These are phyloP conservation scores for Parachlorella kessleri DNA, from an alignment of 139 green algal genomes.

Conservation along the genomic window DNA sequence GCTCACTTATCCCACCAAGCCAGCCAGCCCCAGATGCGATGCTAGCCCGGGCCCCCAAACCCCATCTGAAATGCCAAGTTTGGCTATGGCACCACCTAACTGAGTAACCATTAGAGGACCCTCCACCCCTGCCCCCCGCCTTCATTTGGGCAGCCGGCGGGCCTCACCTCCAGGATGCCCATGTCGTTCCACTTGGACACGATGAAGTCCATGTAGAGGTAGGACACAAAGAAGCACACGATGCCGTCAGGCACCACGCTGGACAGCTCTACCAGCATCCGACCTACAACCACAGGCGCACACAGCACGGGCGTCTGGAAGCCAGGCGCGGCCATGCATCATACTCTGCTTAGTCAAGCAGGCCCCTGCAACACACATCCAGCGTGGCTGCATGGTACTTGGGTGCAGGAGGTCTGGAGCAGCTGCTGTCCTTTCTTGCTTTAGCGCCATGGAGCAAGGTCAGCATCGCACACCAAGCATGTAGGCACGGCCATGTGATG, in stretches of 20 bases:
- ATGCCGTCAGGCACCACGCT: slow-evolving; percentile 92
- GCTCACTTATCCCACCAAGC: too few species aligned
- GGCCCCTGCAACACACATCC: neutral
- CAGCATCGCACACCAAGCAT: too few species aligned
- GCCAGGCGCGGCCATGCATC: too few species aligned
- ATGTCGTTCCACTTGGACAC: slow-evolving; percentile 94
- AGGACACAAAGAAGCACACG: slow-evolving; percentile 98
- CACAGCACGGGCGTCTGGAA: neutral
- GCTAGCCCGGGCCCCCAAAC: neutral
- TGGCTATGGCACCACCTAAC: too few species aligned
- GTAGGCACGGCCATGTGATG: too few species aligned
- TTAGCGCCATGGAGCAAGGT: too few species aligned
- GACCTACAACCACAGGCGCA: slow-evolving; percentile 29
- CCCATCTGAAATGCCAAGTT: too few species aligned
- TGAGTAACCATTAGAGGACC: too few species aligned
- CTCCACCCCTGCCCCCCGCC: neutral
- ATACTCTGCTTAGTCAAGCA: neutral
- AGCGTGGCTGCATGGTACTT: too few species aligned
- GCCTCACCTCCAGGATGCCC: slow-evolving; percentile 78
- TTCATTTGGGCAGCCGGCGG: neutral
- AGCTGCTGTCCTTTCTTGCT: too few species aligned
- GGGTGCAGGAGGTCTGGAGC: too few species aligned
- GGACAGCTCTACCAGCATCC: slow-evolving; percentile 91
- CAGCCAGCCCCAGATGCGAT: neutral
- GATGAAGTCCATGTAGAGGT: slow-evolving; percentile 98